Evolutionary conservation across 2,329 filamentous ascomycete genomes (phyloP).

Genomic region (Chaetomiaceae sp.): DNA sequence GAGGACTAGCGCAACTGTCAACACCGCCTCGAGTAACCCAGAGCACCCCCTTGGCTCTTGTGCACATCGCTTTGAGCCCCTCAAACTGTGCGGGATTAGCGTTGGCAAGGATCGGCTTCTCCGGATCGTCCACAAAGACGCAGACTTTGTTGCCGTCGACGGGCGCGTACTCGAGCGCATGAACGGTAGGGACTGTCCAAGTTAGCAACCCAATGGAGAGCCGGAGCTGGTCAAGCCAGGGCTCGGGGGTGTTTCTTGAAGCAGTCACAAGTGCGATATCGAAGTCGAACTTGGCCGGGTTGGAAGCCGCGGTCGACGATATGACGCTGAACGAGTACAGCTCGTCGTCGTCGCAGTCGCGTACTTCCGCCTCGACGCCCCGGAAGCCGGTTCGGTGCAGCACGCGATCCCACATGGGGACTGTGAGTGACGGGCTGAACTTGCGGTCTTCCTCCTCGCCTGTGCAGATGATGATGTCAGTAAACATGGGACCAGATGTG

Average conservation of each 20-base stretch:
- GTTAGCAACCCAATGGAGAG: conserved; percentile 19
- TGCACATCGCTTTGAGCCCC: conserved; percentile 17
- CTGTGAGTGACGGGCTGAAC: conserved; percentile 20
- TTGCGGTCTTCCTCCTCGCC: conserved; percentile 23
- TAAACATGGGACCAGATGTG: too few relatives aligned
- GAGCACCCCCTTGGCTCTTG: conserved; percentile 16
- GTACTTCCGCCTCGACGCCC: conserved; percentile 22
- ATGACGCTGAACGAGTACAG: conserved; percentile 23
- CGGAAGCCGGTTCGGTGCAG: conserved; percentile 21
- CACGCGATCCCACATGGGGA: conserved; percentile 25
- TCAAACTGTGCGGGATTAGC: conserved; percentile 11
- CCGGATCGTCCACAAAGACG: conserved; percentile 18
- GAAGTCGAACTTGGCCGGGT: conserved; percentile 14
- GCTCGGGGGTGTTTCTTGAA: not conserved
- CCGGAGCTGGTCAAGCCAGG: conserved; percentile 19
- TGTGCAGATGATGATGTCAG: not conserved
- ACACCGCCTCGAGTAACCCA: conserved; percentile 22
- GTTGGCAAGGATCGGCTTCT: conserved; percentile 15
- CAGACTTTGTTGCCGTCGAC: conserved; percentile 16
- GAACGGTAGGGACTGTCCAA: conserved; percentile 16
- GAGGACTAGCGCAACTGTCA: conserved; percentile 7
- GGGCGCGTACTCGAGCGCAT: conserved; percentile 9
- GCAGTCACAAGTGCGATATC: conserved; percentile 19
- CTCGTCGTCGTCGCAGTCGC: conserved; percentile 22
- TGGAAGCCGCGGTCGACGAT: conserved; percentile 14